These are phyloP conservation scores for Microcos paniculata DNA, from an alignment of 345 rosid species.

Conservation along the genomic window DNA sequence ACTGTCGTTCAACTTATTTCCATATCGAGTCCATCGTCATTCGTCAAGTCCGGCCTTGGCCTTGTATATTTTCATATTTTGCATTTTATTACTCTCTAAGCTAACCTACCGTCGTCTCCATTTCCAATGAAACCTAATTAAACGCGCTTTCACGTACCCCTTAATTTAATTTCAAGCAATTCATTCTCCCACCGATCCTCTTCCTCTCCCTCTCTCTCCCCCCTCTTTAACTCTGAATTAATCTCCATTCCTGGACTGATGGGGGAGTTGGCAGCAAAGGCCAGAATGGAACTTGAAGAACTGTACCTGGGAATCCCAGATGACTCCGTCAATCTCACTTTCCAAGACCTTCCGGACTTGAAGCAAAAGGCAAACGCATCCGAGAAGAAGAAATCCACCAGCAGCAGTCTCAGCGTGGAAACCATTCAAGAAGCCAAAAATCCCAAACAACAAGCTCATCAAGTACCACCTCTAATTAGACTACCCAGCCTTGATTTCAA, in stretches of 20 bases:
- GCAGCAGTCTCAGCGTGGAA: conserved; percentile 18
- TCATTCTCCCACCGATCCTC: not conserved
- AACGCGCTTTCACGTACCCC: not conserved
- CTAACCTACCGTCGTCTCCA: too few species aligned
- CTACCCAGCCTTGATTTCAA: conserved; percentile 51
- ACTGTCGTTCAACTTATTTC: not conserved
- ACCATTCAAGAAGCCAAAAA: conserved; percentile 25
- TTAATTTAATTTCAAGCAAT: not conserved
- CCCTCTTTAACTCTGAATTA: too few species aligned
- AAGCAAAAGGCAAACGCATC: conserved; percentile 15
- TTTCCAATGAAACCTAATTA: conserved; percentile 14
- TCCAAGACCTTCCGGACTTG: conserved; percentile 51
- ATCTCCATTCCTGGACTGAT: too few species aligned
- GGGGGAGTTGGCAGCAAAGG: conserved; percentile 44
- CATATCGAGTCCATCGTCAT: not conserved
- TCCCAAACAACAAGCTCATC: conserved; percentile 15
- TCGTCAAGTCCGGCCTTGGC: conserved; percentile 21
- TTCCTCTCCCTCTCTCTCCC: not conserved
- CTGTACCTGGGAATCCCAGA: conserved; percentile 61
- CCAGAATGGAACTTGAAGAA: conserved; percentile 60
- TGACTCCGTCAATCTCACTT: conserved; percentile 67
- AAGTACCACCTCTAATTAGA: conserved; percentile 15
- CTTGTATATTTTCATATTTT: too few species aligned
- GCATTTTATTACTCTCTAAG: not conserved
- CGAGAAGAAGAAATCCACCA: conserved; percentile 17